Conservation (phyloP, 257 asterid genomes). For the Solanum gracilifrons region DNA sequence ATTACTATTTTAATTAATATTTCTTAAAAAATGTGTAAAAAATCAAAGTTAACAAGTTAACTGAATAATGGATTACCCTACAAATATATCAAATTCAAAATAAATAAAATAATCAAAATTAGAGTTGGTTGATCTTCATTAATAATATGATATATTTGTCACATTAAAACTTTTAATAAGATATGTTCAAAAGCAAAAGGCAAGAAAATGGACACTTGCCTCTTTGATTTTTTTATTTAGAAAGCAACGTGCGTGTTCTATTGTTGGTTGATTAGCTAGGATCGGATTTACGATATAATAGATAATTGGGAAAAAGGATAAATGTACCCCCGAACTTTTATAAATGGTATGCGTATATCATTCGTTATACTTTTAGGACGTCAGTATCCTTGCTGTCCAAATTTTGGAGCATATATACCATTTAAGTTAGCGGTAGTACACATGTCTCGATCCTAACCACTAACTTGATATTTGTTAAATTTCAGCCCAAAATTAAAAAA, state of each 20-base stretch:
- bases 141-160: neutral
- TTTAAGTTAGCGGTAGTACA: too few relatives aligned
- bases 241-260: neutral
- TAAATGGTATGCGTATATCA: too few relatives aligned
- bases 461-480: too few relatives aligned
- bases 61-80: neutral
- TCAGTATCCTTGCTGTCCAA: too few relatives aligned
- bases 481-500: too few relatives aligned
- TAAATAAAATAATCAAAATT: neutral
- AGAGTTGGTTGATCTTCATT: neutral
- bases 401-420: too few relatives aligned
- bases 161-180: neutral
- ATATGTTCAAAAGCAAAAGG: neutral
- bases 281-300: too few relatives aligned
- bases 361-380: too few relatives aligned
- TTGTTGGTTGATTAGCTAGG: neutral
- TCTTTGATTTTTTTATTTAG: neutral
- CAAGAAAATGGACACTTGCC: neutral
- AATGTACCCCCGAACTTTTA: too few relatives aligned
- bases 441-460: too few relatives aligned
- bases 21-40: neutral
- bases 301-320: too few relatives aligned
- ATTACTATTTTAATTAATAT: neutral
- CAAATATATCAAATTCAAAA: neutral
- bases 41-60: neutral